A percentile compares a stretch with the other conserved stretches of the same genome.
These are phyloP conservation scores for Turritis glabra DNA, from an alignment of 345 rosid species.

Conservation along the genomic window DNA sequence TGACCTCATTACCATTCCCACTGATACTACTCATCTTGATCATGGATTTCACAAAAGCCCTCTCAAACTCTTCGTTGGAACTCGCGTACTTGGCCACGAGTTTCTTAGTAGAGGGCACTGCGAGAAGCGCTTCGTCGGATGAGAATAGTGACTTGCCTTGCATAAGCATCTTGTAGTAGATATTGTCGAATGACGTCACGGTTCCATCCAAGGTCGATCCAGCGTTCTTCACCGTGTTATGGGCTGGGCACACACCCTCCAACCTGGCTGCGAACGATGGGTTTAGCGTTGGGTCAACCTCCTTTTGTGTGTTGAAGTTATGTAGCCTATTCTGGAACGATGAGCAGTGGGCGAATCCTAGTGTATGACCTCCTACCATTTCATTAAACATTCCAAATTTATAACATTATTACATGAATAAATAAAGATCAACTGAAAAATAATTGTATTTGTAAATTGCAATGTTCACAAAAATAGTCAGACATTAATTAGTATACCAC, in stretches of 20 bases:
- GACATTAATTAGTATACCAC: background rate
- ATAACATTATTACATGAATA: background rate
- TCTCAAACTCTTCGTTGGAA: slow-evolving; percentile 49
- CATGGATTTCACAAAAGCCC: slow-evolving; percentile 77
- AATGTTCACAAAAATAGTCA: too few relatives aligned
- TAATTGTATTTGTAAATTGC: too few relatives aligned
- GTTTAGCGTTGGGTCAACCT: slow-evolving; percentile 66
- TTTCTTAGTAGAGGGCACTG: slow-evolving; percentile 45
- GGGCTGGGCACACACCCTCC: slow-evolving; percentile 51
- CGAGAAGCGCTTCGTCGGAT: slow-evolving; percentile 79
- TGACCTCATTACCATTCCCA: slow-evolving; percentile 73
- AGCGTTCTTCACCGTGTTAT: slow-evolving; percentile 64
- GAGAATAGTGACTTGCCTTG: slow-evolving; percentile 75
- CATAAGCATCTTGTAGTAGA: slow-evolving; percentile 66
- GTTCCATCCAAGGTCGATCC: slow-evolving; percentile 61
- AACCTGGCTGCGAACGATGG: slow-evolving; percentile 64
- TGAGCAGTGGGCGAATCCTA: slow-evolving; percentile 89
- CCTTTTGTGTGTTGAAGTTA: slow-evolving; percentile 57
- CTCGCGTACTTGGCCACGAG: slow-evolving; percentile 58
- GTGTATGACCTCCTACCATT: slow-evolving; percentile 73
- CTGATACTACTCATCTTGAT: slow-evolving; percentile 76
- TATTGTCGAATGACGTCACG: slow-evolving; percentile 52
- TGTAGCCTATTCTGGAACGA: slow-evolving; percentile 83
- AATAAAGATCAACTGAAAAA: background rate
- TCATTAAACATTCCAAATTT: background rate